Conservation (phyloP, 202 grass and related monocot species). For the Setaria viridis region DNA sequence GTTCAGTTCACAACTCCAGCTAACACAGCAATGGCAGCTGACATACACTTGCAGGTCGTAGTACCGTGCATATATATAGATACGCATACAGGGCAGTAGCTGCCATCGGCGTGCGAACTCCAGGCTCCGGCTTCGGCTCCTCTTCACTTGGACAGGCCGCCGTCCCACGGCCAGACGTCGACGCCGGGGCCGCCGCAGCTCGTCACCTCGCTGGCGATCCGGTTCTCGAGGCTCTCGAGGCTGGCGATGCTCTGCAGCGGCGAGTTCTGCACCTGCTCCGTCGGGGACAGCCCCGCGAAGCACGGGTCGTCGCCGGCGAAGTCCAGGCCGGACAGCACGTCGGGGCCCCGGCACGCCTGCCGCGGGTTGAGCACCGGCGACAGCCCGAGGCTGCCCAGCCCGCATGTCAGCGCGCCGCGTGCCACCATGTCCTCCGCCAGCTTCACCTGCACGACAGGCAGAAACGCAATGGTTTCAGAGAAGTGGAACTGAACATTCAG, state of each 20-base stretch:
- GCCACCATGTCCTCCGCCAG: conserved; percentile 92
- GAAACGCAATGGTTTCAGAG: conserved; percentile 5
- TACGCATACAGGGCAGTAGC: conserved; percentile 17
- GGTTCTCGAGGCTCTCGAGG: conserved; percentile 58
- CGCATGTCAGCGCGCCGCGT: conserved; percentile 69
- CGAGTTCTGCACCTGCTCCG: conserved; percentile 70
- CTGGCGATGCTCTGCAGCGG: conserved; percentile 66
- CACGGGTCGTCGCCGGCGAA: conserved; percentile 63
- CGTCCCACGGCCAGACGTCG: conserved; percentile 56
- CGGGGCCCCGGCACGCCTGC: conserved; percentile 52
- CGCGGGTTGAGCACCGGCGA: conserved; percentile 62
- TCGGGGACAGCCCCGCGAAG: conserved; percentile 59
- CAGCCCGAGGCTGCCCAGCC: conserved; percentile 55
- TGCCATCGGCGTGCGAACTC: not conserved
- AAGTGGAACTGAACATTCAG: not conserved
- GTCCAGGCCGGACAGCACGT: conserved; percentile 58
- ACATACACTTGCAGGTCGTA: not conserved
- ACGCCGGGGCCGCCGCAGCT: conserved; percentile 38
- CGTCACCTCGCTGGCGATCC: conserved; percentile 47
- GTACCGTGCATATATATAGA: not conserved
- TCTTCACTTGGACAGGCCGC: conserved; percentile 55
- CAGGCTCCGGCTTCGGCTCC: not conserved
- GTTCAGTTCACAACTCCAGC: conserved; percentile 43
- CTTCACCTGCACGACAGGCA: conserved; percentile 66
- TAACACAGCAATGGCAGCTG: conserved; percentile 7